Base-by-base conservation (phyloP, 2,329 filamentous ascomycete species). In the Macrophomina pseudophaseolina region DNA sequence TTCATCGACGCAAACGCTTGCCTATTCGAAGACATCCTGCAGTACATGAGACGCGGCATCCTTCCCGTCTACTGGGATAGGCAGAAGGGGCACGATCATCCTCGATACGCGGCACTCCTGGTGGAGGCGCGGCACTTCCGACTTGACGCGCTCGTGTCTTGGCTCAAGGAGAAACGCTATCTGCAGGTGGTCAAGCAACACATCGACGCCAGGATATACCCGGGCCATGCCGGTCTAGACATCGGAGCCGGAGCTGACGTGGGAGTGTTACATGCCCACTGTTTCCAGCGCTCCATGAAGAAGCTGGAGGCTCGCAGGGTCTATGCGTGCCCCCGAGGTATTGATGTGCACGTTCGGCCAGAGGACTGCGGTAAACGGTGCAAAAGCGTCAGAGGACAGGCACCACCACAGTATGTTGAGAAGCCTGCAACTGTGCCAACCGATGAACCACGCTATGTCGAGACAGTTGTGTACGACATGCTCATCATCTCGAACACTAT, bases 1-100 rank as follows among this genome's bases (percentile, higher is more conserved):
- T 80, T 80, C 69, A 63, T 81, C 58, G 79, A 81, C 53, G 69
- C 75, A 0, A 75, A 80, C 64, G 69, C 73, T 1, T 54, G 69
- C 0, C 44, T 76, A 7, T 81, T 81, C 66, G 64, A 72, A 33
- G 72, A 81, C 59, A 70, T 80, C 65, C 71, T 80, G 3, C 68
- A 70, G 0, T 80, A 75, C 66, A 72, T 80, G 12, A 75, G 79
- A 1, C 72, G 69, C 4, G 71, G 73, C 2, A 70, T 73, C 4
- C 70, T 73, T 40, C 78, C 79, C 0, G 23, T 80, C 6, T 79
- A 78, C 70, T 79, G 73, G 66, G 69, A 78, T 60, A 58, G 64
- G 2, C n/a, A 7, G 28, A 73, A 71, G 44, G 72, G 72, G 0
- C 75, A 77, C 63, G 73, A 81, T 66, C 69, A 75, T 52, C 68